Conservation (phyloP, 2,329 filamentous ascomycete species). For the Aureobasidium sp. region DNA sequence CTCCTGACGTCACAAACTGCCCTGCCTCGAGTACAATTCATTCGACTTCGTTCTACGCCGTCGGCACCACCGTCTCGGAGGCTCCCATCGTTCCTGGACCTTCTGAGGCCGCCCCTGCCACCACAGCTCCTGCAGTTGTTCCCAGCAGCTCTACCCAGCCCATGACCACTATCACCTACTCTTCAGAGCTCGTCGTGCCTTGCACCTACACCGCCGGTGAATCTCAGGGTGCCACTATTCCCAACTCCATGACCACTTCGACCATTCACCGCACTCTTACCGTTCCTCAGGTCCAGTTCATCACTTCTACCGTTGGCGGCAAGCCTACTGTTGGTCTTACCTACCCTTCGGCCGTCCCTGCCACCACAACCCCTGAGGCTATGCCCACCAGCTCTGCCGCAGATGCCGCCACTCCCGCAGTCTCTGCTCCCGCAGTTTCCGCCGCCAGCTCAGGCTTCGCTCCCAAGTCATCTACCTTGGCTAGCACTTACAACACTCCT, state of each 20-base stretch:
- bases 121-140: constrained; percentile 5
- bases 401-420: constrained; percentile 16
- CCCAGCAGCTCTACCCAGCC: constrained; percentile 14
- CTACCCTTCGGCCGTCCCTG: constrained; percentile 23
- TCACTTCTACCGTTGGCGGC: constrained; percentile 28
- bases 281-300: constrained; percentile 39
- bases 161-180: constrained; percentile 36
- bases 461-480: background rate
- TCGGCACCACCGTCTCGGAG: constrained; percentile 18
- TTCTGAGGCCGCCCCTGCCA: constrained; percentile 14
- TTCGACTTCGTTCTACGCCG: constrained; percentile 16
- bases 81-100: background rate
- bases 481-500: constrained; percentile 17
- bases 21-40: constrained; percentile 18
- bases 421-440: constrained; percentile 16
- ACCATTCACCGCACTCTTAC: constrained; percentile 34
- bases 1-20: constrained; percentile 20
- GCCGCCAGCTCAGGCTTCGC: constrained; percentile 7
- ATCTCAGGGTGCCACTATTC: constrained; percentile 26
- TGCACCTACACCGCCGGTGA: constrained; percentile 29
- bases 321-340: constrained; percentile 27
- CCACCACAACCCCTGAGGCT: constrained; percentile 18
- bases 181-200: constrained; percentile 28
- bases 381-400: constrained; percentile 6
- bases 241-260: constrained; percentile 24